These are phyloP conservation scores for Aspergillus hiratsukae DNA, from an alignment of 2,329 filamentous ascomycete species.

Conservation along the genomic window DNA sequence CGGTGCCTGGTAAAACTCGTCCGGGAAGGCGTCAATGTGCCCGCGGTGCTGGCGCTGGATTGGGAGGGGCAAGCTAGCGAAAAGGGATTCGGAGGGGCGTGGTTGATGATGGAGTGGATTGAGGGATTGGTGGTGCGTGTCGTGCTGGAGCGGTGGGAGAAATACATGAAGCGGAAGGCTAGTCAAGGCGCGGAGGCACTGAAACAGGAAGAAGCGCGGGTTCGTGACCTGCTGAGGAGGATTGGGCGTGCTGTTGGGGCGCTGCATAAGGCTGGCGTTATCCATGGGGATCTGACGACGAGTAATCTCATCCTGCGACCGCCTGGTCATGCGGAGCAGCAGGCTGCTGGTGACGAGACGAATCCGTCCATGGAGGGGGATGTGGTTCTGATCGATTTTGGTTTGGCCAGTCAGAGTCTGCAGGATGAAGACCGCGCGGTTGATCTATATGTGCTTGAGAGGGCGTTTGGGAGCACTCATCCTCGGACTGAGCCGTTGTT, in stretches of 20 bases:
- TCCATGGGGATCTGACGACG: constrained; percentile 94
- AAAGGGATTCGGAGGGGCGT: constrained; percentile 61
- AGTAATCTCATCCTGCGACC: constrained; percentile 86
- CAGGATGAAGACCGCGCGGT: constrained; percentile 93
- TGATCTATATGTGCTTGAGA: constrained; percentile 90
- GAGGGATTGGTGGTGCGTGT: constrained; percentile 66
- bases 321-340: constrained; percentile 12
- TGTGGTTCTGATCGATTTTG: constrained; percentile 90
- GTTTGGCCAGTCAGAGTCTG: constrained; percentile 73
- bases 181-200: constrained; percentile 26
- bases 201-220: constrained; percentile 44
- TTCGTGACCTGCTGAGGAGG: constrained; percentile 62
- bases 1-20: constrained; percentile 75
- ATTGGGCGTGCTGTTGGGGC: constrained; percentile 68
- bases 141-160: constrained; percentile 65
- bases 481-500: constrained; percentile 78
- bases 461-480: constrained; percentile 93
- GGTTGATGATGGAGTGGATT: constrained; percentile 83
- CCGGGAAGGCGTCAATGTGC: constrained; percentile 75
- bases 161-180: constrained; percentile 38
- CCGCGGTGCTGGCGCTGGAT: constrained; percentile 68
- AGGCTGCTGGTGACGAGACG: constrained; percentile 16
- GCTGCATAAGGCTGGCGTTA: constrained; percentile 78
- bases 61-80: constrained; percentile 57
- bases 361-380: constrained; percentile 56